phyloP scores from a whole-genome alignment of 345 rosid genomes.

The Brassica cretica region DNA sequence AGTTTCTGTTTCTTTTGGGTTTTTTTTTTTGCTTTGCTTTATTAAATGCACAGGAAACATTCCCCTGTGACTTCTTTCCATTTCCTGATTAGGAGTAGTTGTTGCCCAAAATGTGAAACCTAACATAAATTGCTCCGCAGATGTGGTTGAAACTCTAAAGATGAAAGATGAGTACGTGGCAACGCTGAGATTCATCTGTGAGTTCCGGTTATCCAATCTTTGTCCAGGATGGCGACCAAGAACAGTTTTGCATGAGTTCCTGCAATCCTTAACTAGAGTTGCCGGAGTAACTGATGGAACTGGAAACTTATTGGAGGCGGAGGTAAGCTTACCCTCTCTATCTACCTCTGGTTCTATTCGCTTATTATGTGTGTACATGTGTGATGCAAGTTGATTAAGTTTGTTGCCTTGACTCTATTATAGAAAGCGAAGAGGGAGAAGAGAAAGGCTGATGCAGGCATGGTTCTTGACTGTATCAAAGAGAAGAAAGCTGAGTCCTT shows the following conservation, averaged over 20 bases:
- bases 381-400: slow-evolving; percentile 6
- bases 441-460: slow-evolving; percentile 28
- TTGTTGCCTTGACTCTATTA: slow-evolving; percentile 8
- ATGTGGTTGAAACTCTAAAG: slow-evolving; percentile 20
- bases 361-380: slow-evolving; percentile 14
- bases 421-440: slow-evolving; percentile 27
- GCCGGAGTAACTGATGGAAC: slow-evolving; percentile 5
- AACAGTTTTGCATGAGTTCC: slow-evolving; percentile 9
- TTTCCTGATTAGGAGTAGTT: neutral
- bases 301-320: slow-evolving; percentile 4
- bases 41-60: neutral
- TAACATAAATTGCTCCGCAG: slow-evolving; percentile 17
- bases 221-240: slow-evolving; percentile 11
- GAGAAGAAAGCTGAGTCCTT: slow-evolving; percentile 7
- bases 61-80: neutral
- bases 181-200: slow-evolving; percentile 27
- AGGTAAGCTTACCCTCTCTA: slow-evolving; percentile 16
- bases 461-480: slow-evolving; percentile 27
- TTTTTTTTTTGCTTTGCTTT: neutral
- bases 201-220: slow-evolving; percentile 8
- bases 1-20: neutral
- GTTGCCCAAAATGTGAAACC: neutral
- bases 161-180: slow-evolving; percentile 14
- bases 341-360: neutral
- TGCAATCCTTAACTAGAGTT: neutral